Conservation (phyloP, 1,139 yeast genomes). For the Kodamaea sp. region DNA sequence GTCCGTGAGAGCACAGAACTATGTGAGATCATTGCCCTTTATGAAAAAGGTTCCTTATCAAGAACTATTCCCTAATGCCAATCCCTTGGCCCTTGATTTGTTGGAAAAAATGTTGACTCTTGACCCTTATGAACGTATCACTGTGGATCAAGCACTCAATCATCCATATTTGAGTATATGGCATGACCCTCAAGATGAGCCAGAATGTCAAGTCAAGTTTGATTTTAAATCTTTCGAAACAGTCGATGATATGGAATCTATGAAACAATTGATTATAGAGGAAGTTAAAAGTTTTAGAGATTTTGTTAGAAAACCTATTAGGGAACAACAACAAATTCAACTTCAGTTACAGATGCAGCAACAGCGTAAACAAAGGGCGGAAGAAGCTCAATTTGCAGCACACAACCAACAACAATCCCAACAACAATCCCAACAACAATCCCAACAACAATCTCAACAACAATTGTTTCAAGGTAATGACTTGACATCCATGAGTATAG, state of each 20-base stretch:
- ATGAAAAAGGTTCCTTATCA: slow-evolving; percentile 79
- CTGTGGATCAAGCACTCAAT: slow-evolving; percentile 82
- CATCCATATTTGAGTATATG: slow-evolving; percentile 89
- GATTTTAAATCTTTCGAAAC: slow-evolving; percentile 84
- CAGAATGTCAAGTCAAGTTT: slow-evolving; percentile 75
- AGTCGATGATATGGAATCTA: slow-evolving; percentile 72
- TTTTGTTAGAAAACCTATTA: slow-evolving; percentile 73
- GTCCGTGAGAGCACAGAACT: slow-evolving; percentile 85
- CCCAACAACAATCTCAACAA: slow-evolving; percentile 12
- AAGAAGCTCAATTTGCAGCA: slow-evolving; percentile 14
- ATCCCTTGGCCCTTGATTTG: slow-evolving; percentile 81
- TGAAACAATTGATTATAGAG: slow-evolving; percentile 73
- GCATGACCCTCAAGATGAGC: slow-evolving; percentile 97
- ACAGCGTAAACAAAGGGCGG: slow-evolving; percentile 24
- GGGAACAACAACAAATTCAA: slow-evolving; percentile 56
- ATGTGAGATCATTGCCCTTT: slow-evolving; percentile 79
- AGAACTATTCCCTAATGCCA: slow-evolving; percentile 75
- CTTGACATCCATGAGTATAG: slow-evolving; percentile 10
- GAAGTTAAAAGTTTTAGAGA: slow-evolving; percentile 81
- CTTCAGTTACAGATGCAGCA: slow-evolving; percentile 35
- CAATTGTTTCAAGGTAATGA: slow-evolving; percentile 8
- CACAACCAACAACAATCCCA: slow-evolving; percentile 10
- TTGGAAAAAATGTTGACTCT: slow-evolving; percentile 78
- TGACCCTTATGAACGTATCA: slow-evolving; percentile 82
- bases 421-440: slow-evolving; percentile 13